Percentiles rank a stretch among this genome's conserved stretches.
phyloP scores from a whole-genome alignment of 495 filamentous ascomycete genomes.

The Hypoxylon cercidicola region DNA sequence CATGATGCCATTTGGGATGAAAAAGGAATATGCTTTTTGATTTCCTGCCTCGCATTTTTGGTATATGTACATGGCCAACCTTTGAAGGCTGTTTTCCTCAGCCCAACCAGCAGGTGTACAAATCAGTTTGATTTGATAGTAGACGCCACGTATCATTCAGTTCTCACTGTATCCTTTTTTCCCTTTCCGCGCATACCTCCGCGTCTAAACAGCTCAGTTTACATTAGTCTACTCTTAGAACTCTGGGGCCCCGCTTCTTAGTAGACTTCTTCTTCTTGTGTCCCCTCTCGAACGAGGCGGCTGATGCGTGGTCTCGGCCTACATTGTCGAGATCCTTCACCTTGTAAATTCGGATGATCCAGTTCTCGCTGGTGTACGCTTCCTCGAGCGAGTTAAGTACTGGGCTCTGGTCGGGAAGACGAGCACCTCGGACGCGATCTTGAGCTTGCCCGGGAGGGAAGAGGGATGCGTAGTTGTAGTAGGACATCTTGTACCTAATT shows the following conservation, averaged over 20 bases:
- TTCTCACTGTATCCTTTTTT: not conserved
- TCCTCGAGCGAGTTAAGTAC: conserved; percentile 91
- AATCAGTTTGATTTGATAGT: not conserved
- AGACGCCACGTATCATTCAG: conserved; percentile 8
- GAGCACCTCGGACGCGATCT: conserved; percentile 86
- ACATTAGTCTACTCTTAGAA: conserved; percentile 83
- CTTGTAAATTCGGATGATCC: conserved; percentile 99
- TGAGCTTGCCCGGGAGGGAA: conserved; percentile 92
- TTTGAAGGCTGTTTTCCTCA: conserved; percentile 11
- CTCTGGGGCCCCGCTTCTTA: conserved; percentile 81
- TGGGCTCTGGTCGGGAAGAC: conserved; percentile 86
- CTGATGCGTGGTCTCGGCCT: conserved; percentile 86
- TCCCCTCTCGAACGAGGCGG: conserved; percentile 88
- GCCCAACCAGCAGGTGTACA: conserved; percentile 12
- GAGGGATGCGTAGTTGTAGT: conserved; percentile 94
- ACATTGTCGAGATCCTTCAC: conserved; percentile 98
- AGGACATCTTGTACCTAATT: conserved; percentile 99
- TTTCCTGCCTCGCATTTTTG: conserved; percentile 19
- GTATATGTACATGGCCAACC: conserved; percentile 32
- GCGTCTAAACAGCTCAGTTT: not conserved
- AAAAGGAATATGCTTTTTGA: conserved; percentile 17
- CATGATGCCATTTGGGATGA: not conserved
- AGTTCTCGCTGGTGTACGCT: conserved; percentile 99
- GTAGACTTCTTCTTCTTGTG: conserved; percentile 91
- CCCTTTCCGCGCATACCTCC: not conserved